These are phyloP conservation scores for Xanthoconium separans DNA, from an alignment of 1,284 basidiomycete species.

Conservation along the genomic window DNA sequence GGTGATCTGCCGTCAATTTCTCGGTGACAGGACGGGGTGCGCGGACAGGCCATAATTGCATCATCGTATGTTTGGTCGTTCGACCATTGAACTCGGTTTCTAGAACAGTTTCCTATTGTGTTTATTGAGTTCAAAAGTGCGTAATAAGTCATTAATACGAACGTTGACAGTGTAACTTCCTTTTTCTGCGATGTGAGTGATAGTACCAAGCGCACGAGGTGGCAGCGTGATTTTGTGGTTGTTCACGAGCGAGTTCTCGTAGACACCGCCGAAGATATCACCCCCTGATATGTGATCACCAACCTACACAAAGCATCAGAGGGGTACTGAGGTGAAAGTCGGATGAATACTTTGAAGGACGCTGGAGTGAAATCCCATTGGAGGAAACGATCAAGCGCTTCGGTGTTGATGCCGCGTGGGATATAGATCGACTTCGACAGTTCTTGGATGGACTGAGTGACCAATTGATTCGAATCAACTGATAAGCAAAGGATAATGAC, in stretches of 20 bases:
- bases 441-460: conserved; percentile 85
- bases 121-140: background rate
- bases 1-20: conserved; percentile 92
- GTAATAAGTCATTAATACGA: conserved; percentile 31
- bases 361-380: conserved; percentile 97
- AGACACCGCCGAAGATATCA: conserved; percentile 94
- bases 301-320: conserved; percentile 48
- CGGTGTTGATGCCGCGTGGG: conserved; percentile 96
- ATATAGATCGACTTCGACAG: conserved; percentile 98
- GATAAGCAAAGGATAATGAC: conserved; percentile 7
- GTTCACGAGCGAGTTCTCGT: conserved; percentile 95
- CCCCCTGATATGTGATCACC: conserved; percentile 98
- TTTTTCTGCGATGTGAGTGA: conserved; percentile 93
- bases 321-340: background rate
- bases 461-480: conserved; percentile 18
- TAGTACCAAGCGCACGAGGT: conserved; percentile 92
- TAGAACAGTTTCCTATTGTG: conserved; percentile 81
- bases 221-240: conserved; percentile 98
- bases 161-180: conserved; percentile 93
- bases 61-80: conserved; percentile 91
- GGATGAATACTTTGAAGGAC: conserved; percentile 61
- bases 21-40: conserved; percentile 94
- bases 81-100: conserved; percentile 99
- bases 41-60: conserved; percentile 99
- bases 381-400: conserved; percentile 85